A percentile compares a stretch with the other conserved stretches of the same genome.
Conservation (phyloP, 768 basidiomycete genomes). For the Naematelia encephala region DNA sequence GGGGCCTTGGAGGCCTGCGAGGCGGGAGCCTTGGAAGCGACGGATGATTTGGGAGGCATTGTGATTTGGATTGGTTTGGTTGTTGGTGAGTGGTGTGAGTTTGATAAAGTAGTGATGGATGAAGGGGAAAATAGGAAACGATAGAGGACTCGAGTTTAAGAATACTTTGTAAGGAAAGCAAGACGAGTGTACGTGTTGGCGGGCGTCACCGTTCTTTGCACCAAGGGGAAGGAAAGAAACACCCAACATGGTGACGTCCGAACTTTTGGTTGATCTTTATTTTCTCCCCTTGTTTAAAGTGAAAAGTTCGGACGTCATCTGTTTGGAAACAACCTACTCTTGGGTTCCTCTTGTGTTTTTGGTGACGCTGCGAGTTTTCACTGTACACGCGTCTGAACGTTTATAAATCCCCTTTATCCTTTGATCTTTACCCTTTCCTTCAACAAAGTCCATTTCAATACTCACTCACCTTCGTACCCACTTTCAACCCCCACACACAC, state of each 20-base stretch:
- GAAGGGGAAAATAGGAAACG: neutral
- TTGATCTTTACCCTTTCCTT: conserved; percentile 1
- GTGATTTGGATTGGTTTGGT: neutral
- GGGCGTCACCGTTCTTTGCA: no score
- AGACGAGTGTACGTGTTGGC: no score
- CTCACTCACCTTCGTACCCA: conserved; percentile 17
- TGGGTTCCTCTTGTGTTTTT: no score
- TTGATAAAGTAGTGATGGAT: no score
- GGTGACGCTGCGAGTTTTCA: neutral
- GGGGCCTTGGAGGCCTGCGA: conserved; percentile 78
- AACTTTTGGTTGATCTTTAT: neutral
- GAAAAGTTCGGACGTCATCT: neutral
- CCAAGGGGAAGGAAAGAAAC: no score
- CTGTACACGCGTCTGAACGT: neutral
- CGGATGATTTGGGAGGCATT: conserved; percentile 51
- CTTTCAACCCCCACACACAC: conserved; percentile 22
- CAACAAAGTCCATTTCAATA: conserved; percentile 16
- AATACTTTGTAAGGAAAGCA: neutral
- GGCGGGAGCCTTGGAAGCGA: conserved; percentile 53
- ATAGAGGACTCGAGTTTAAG: neutral
- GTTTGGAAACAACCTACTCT: neutral
- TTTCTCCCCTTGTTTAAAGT: neutral
- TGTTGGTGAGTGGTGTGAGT: neutral
- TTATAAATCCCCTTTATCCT: neutral
- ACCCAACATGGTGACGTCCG: neutral